These are phyloP conservation scores for Penstemon newberryi DNA, from an alignment of 257 asterid genomes.

Conservation along the genomic window DNA sequence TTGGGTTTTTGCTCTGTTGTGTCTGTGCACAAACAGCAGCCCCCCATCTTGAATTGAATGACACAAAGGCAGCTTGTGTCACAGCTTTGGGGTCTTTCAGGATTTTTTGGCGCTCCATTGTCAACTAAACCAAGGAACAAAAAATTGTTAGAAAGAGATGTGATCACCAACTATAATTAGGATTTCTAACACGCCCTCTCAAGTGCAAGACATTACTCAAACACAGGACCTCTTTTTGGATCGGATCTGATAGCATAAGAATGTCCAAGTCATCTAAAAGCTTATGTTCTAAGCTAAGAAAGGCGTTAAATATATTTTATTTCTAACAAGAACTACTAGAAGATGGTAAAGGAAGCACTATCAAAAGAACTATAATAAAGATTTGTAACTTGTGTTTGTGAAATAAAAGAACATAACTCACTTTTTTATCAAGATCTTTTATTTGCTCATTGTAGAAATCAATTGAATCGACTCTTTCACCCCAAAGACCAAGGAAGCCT, in stretches of 20 bases:
- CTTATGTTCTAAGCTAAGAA: no score
- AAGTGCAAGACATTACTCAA: no score
- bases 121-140: slow-evolving; percentile 44
- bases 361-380: background rate
- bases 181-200: background rate
- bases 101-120: slow-evolving; percentile 62
- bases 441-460: slow-evolving; percentile 64
- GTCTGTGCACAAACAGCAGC: slow-evolving; percentile 99
- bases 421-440: slow-evolving; percentile 63
- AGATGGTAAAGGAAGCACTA: background rate
- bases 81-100: slow-evolving; percentile 69
- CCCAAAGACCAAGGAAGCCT: slow-evolving; percentile 91
- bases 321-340: background rate
- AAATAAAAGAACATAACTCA: slow-evolving; percentile 30
- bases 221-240: no score
- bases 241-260: no score
- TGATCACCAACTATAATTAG: slow-evolving; percentile 6
- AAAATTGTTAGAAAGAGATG: slow-evolving; percentile 11
- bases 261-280: no score
- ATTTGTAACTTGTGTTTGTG: background rate
- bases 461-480: slow-evolving; percentile 74
- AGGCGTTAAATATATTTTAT: no score
- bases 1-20: slow-evolving; percentile 89
- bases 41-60: slow-evolving; percentile 88
- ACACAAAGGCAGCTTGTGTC: slow-evolving; percentile 82